A percentile compares a stretch with the other conserved stretches of the same genome.
Conservation (phyloP, 495 filamentous ascomycete genomes). For the Penicillium flavigenum region DNA sequence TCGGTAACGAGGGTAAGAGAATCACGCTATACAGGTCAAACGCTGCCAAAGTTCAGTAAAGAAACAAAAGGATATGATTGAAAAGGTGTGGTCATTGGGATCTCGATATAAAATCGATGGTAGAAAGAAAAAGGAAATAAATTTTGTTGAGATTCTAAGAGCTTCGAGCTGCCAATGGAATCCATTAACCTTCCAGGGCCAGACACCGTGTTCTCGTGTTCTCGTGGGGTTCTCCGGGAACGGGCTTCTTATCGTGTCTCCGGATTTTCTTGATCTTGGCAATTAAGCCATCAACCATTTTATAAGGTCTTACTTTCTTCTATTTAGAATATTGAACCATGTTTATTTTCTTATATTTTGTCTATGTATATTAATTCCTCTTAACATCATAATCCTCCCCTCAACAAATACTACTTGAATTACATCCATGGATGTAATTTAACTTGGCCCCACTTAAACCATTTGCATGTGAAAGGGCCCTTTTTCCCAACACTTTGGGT, state of each 20-base stretch:
- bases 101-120: slow-evolving; percentile 1
- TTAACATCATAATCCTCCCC: too few relatives aligned
- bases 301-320: neutral
- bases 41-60: neutral
- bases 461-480: too few relatives aligned
- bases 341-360: too few relatives aligned
- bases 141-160: slow-evolving; percentile 9
- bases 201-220: neutral
- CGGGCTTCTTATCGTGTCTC: slow-evolving; percentile 1
- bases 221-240: slow-evolving; percentile 4
- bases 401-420: too few relatives aligned
- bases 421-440: too few relatives aligned
- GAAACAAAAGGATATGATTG: neutral
- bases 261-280: neutral
- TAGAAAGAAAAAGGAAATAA: neutral
- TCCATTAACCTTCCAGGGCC: neutral
- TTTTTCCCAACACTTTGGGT: too few relatives aligned
- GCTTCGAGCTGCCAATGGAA: neutral
- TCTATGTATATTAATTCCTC: too few relatives aligned
- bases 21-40: slow-evolving; percentile 1
- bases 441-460: too few relatives aligned
- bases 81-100: neutral
- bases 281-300: neutral
- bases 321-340: too few relatives aligned
- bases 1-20: neutral